Base-by-base conservation (phyloP, 202 grass and related monocot genomes). In the Brachypodium distachyon region DNA sequence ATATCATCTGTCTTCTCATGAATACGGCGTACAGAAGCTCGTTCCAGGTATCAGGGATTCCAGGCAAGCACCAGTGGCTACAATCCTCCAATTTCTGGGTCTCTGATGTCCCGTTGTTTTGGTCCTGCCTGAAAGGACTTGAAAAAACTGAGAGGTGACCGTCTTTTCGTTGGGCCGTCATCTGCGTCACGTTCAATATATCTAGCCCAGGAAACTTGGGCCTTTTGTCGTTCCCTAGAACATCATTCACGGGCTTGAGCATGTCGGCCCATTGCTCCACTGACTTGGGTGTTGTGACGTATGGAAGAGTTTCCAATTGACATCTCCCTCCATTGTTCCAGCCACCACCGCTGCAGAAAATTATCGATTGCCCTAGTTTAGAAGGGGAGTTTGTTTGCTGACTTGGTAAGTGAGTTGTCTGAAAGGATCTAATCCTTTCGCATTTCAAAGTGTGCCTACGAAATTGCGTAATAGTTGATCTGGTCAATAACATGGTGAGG, bases 61-160 rank as follows among this genome's bases (percentile, higher is more conserved):
- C 61, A 41, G 61, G 61, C 6, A 67, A 40, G 64, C 64, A 67
- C 64, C 64, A 67, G 64, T 67, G 64, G 40, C 64, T 67, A 25
- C 64, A 67, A 67, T 67, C 64, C 64, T 67, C 64, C 3, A 67
- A 39, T 4, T 67, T 25, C 46, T 29, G 43, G 1, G 11, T 6
- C 14, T 18, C 40, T 46, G 64, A 46, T 67, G 64, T 29, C 2
- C 46, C 46, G 64, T 67, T 67, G 1, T 16, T 6, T 16, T 11
- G 41, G 64, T 39, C 64, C 29, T 46, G 25, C 14, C 64, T 67
- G 3, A 26, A 27, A 29, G 64, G 6, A 67, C 12, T 67, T 67
- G 40, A 44, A 40, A 46, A 67, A 1, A 67, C 64, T 4, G 64
- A 67, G 25, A 67, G 64, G 4, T 67, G 64, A 4, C 64, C 40